phyloP scores from a whole-genome alignment of 2,329 filamentous ascomycete genomes.

The Tolypocladium endophyticum region DNA sequence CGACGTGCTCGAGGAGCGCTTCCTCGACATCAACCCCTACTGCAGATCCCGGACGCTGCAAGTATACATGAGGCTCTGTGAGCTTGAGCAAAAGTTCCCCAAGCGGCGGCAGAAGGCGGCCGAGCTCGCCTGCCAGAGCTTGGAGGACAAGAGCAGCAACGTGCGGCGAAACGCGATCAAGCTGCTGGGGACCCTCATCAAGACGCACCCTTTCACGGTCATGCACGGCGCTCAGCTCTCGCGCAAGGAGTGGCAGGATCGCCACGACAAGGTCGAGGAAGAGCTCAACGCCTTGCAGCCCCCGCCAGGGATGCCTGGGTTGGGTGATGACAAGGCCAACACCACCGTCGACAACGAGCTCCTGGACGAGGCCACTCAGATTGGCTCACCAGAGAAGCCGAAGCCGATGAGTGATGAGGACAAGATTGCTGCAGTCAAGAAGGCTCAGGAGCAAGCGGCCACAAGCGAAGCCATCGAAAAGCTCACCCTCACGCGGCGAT shows the following conservation, averaged over 20 bases:
- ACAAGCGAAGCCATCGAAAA: conserved; percentile 83
- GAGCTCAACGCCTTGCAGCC: conserved; percentile 76
- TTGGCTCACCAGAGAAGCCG: conserved; percentile 59
- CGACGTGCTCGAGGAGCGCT: conserved; percentile 90
- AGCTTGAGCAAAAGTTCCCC: conserved; percentile 91
- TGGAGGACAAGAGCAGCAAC: conserved; percentile 97
- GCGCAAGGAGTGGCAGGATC: conserved; percentile 73
- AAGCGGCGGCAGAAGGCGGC: conserved; percentile 82
- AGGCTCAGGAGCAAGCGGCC: conserved; percentile 76
- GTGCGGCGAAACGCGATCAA: conserved; percentile 94
- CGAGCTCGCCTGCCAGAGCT: conserved; percentile 75
- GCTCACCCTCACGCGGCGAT: conserved; percentile 76
- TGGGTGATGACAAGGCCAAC: conserved; percentile 54
- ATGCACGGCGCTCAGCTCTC: conserved; percentile 84
- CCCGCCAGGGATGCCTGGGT: conserved; percentile 55
- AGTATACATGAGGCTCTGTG: conserved; percentile 84
- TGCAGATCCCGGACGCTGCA: conserved; percentile 86
- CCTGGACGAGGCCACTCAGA: conserved; percentile 78
- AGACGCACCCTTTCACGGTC: conserved; percentile 87
- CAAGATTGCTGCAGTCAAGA: conserved; percentile 60
- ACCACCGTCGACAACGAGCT: conserved; percentile 65
- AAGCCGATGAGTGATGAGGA: conserved; percentile 68
- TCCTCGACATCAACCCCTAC: conserved; percentile 94
- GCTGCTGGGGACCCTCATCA: conserved; percentile 74
- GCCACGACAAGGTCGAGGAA: conserved; percentile 71